phyloP scores from a whole-genome alignment of 2,329 filamentous ascomycete species.

The Alternaria atra region DNA sequence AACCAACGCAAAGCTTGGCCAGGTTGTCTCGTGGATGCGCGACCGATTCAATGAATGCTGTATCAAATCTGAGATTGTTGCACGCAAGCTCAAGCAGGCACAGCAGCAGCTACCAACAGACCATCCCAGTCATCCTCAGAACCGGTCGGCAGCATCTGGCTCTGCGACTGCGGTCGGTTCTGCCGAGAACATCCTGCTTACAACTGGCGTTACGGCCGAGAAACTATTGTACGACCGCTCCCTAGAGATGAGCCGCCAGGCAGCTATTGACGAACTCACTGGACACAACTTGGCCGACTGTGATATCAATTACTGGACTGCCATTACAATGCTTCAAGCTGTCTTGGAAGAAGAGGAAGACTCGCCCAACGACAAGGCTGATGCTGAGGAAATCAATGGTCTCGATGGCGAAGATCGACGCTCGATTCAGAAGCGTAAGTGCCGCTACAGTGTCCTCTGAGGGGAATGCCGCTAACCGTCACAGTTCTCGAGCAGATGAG shows the following conservation, averaged over 20 bases:
- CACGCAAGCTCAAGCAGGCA: slow-evolving; percentile 83
- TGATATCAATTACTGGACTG: slow-evolving; percentile 91
- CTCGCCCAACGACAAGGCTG: slow-evolving; percentile 55
- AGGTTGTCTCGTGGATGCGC: slow-evolving; percentile 94
- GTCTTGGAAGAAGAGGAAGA: slow-evolving; percentile 84
- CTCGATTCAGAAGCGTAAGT: slow-evolving; percentile 76
- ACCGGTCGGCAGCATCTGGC: slow-evolving; percentile 70
- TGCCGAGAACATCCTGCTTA: slow-evolving; percentile 82
- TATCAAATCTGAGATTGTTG: slow-evolving; percentile 95
- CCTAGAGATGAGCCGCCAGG: slow-evolving; percentile 93
- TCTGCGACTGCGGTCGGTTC: slow-evolving; percentile 69
- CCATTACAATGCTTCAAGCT: slow-evolving; percentile 93
- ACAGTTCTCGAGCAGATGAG: slow-evolving; percentile 59
- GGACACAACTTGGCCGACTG: slow-evolving; percentile 88
- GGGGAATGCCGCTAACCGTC: slow-evolving; percentile 30
- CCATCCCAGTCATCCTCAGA: slow-evolving; percentile 85
- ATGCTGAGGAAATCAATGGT: slow-evolving; percentile 62
- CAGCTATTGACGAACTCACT: slow-evolving; percentile 94
- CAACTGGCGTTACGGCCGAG: slow-evolving; percentile 89
- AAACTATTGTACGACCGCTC: slow-evolving; percentile 98
- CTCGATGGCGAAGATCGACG: slow-evolving; percentile 76
- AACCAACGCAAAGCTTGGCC: slow-evolving; percentile 73
- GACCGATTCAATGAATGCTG: slow-evolving; percentile 95
- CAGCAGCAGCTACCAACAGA: slow-evolving; percentile 84
- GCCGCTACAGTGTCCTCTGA: neutral